Evolutionary conservation across 2,329 filamentous ascomycete genomes (phyloP).

Genomic region (Epichloe sylvatica): DNA sequence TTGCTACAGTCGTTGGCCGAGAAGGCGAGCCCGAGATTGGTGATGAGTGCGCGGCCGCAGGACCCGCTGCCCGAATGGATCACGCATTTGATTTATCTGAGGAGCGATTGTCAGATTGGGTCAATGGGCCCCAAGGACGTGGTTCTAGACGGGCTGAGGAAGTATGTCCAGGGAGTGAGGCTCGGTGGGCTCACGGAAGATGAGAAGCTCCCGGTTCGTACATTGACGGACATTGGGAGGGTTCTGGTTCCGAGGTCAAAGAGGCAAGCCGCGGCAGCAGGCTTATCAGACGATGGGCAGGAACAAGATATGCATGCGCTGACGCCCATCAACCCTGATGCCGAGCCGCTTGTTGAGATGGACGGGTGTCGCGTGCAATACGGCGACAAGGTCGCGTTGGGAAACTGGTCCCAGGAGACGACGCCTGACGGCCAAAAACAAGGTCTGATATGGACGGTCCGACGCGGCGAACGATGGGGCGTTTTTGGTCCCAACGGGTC

Average conservation of each 20-base stretch:
- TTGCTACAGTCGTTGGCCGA: slow-evolving; percentile 56
- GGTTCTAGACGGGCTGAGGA: slow-evolving; percentile 41
- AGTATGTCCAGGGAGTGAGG: slow-evolving; percentile 33
- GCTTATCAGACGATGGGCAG: slow-evolving; percentile 3
- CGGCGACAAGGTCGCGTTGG: slow-evolving; percentile 60
- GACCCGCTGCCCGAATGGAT: slow-evolving; percentile 85
- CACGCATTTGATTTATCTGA: slow-evolving; percentile 64
- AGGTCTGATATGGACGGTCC: slow-evolving; percentile 72
- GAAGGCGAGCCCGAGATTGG: slow-evolving; percentile 52
- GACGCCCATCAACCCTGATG: slow-evolving; percentile 18
- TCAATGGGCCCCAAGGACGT: slow-evolving; percentile 50
- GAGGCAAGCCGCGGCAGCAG: slow-evolving; percentile 6
- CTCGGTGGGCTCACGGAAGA: slow-evolving; percentile 31
- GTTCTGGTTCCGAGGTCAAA: slow-evolving; percentile 18
- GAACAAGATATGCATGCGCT: slow-evolving; percentile 9
- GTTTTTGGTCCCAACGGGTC: slow-evolving; percentile 90
- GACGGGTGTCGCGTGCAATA: slow-evolving; percentile 71
- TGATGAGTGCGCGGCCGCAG: slow-evolving; percentile 70
- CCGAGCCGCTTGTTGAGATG: slow-evolving; percentile 76
- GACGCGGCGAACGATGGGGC: slow-evolving; percentile 75
- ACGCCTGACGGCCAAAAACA: slow-evolving; percentile 31
- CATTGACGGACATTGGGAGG: slow-evolving; percentile 36
- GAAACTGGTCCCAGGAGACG: slow-evolving; percentile 58
- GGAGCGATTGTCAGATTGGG: slow-evolving; percentile 50
- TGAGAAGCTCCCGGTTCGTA: slow-evolving; percentile 31